Percentiles rank a stretch among this genome's conserved stretches.
These are phyloP conservation scores for Scenedesmus sp. DNA, from an alignment of 163 green algal species.

Conservation along the genomic window DNA sequence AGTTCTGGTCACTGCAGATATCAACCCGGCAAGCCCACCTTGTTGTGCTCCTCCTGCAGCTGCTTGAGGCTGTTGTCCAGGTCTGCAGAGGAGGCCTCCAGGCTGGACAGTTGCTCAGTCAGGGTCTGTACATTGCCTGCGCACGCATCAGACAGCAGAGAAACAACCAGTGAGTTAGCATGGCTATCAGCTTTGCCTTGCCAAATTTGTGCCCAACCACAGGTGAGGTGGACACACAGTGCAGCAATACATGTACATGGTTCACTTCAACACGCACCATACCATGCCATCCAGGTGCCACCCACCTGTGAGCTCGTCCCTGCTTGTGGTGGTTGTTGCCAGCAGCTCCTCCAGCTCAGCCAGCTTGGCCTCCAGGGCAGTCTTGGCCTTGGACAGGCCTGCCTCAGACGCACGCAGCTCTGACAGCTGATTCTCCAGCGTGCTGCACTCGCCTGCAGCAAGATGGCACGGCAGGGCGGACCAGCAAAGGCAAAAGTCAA, in stretches of 20 bases:
- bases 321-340: neutral
- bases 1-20: neutral
- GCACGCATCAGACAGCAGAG: neutral
- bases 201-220: neutral
- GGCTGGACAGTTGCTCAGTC: slow-evolving; percentile 32
- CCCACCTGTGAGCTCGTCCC: slow-evolving; percentile 43
- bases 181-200: neutral
- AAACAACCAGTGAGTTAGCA: neutral
- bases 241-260: neutral
- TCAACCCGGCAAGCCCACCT: neutral
- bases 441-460: slow-evolving; percentile 44
- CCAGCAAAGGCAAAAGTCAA: neutral
- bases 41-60: slow-evolving; percentile 56
- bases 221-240: neutral
- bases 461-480: neutral
- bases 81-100: slow-evolving; percentile 38
- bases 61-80: slow-evolving; percentile 29
- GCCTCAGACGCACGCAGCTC: slow-evolving; percentile 58
- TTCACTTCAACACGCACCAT: neutral
- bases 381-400: slow-evolving; percentile 45
- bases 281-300: neutral
- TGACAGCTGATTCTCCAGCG: slow-evolving; percentile 56
- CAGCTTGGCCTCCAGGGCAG: slow-evolving; percentile 29
- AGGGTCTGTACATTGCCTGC: slow-evolving; percentile 33
- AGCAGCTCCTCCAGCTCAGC: slow-evolving; percentile 41